Evolutionary conservation across 2,329 filamentous ascomycete genomes (phyloP).

Genomic region (Fusarium dimerum): DNA sequence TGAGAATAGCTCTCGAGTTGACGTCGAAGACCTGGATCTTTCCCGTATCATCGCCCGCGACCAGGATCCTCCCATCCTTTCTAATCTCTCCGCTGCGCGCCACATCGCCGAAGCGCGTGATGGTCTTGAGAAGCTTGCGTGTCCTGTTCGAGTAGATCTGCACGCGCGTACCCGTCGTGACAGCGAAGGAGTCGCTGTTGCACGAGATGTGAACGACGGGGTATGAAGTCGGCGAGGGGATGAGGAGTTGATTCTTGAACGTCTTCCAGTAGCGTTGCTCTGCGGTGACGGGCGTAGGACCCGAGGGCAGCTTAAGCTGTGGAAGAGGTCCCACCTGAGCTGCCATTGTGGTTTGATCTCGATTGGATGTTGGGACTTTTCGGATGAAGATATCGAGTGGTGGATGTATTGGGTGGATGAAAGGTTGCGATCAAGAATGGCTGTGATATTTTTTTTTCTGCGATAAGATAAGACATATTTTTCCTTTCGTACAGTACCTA

Average conservation of each 20-base stretch:
- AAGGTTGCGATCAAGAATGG: conserved; percentile 1
- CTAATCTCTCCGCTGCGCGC: conserved; percentile 88
- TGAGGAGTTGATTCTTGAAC: conserved; percentile 87
- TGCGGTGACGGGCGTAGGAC: conserved; percentile 79
- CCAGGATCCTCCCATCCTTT: conserved; percentile 82
- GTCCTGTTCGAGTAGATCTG: conserved; percentile 94
- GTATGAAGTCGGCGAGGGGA: conserved; percentile 87
- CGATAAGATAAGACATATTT: conserved; percentile 25
- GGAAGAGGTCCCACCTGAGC: conserved; percentile 80
- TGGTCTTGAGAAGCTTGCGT: conserved; percentile 88
- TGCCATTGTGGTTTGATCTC: conserved; percentile 62
- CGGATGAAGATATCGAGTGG: conserved; percentile 11
- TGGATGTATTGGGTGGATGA: conserved; percentile 8
- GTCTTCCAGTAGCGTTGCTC: conserved; percentile 97
- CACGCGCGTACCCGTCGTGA: conserved; percentile 90
- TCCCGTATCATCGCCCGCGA: conserved; percentile 89
- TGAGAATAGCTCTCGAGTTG: conserved; percentile 82
- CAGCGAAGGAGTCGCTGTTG: conserved; percentile 76
- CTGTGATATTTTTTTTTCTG: conserved; percentile 33
- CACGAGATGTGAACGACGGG: conserved; percentile 89
- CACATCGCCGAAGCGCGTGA: conserved; percentile 89
- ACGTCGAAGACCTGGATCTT: conserved; percentile 95
- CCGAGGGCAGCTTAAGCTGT: conserved; percentile 79
- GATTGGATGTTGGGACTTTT: conserved; percentile 12
- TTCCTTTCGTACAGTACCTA: conserved; percentile 22